A percentile compares a stretch with the other conserved stretches of the same genome.
phyloP scores from a whole-genome alignment of 306 rosid species.

The Pyrus bretschneideri region DNA sequence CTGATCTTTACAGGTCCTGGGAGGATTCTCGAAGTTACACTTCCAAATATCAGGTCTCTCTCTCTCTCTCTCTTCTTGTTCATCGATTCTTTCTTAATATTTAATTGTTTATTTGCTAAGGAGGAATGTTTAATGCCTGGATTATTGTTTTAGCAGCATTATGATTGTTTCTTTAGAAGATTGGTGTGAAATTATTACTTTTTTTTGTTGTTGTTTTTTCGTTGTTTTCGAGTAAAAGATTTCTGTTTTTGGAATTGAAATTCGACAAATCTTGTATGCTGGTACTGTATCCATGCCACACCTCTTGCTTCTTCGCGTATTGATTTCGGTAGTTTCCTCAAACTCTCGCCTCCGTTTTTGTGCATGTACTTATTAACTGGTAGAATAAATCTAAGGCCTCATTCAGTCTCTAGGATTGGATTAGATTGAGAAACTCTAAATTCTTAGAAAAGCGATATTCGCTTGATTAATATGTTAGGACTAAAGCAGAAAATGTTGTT shows the following conservation, averaged over 20 bases:
- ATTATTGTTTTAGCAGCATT: background rate
- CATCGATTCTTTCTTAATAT: background rate
- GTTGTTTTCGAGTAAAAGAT: background rate
- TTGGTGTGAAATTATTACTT: background rate
- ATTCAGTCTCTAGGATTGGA: no score
- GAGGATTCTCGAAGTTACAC: slow-evolving; percentile 9
- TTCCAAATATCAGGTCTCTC: slow-evolving; percentile 50
- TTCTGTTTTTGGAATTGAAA: background rate
- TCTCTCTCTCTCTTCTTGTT: slow-evolving; percentile 9
- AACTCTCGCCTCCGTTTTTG: background rate
- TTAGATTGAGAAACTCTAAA: background rate
- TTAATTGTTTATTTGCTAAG: background rate
- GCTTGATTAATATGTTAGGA: background rate
- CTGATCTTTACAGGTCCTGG: slow-evolving; percentile 12
- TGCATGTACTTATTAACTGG: background rate
- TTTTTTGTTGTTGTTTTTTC: no score
- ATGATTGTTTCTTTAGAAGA: background rate
- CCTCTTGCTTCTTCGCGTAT: background rate
- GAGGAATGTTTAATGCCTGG: background rate
- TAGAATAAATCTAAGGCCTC: no score
- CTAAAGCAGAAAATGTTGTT: background rate
- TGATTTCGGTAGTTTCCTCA: background rate
- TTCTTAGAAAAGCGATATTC: background rate
- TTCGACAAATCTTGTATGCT: background rate
- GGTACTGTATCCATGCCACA: background rate